Conservation (phyloP, 116 monocot genomes). For the Iris pallida region DNA sequence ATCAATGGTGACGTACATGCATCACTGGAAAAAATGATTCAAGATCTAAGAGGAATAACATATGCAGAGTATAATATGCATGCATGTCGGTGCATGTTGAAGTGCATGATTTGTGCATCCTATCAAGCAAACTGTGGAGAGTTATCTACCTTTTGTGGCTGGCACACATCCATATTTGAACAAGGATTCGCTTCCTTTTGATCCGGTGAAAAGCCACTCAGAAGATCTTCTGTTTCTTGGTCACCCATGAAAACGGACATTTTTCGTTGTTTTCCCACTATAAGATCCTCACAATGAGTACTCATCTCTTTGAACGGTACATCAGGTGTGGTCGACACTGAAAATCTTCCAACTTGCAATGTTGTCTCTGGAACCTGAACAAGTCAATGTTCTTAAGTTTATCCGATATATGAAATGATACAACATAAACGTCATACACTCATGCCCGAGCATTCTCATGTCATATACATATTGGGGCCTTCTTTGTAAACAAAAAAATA, state of each 20-base stretch:
- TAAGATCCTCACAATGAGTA: conserved; percentile 66
- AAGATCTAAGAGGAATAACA: too few relatives aligned
- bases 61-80: too few relatives aligned
- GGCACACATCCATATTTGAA: neutral
- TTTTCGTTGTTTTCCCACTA: conserved; percentile 67
- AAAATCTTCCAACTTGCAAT: conserved; percentile 37
- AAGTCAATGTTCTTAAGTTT: too few relatives aligned
- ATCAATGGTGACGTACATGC: too few relatives aligned
- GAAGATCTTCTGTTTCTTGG: conserved; percentile 37
- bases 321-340: conserved; percentile 52
- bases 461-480: too few relatives aligned
- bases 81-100: too few relatives aligned
- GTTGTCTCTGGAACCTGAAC: conserved; percentile 37
- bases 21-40: too few relatives aligned
- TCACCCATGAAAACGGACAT: conserved; percentile 51
- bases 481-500: too few relatives aligned
- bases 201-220: conserved; percentile 4
- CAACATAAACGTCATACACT: too few relatives aligned
- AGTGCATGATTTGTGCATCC: too few relatives aligned
- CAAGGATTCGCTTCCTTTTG: conserved; percentile 6
- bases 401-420: too few relatives aligned
- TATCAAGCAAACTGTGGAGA: neutral
- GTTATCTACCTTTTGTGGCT: conserved; percentile 30
- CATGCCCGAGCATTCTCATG: too few relatives aligned
- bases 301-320: conserved; percentile 71